Base-by-base conservation (phyloP, 257 asterid genomes). In the Capsicum chinense region DNA sequence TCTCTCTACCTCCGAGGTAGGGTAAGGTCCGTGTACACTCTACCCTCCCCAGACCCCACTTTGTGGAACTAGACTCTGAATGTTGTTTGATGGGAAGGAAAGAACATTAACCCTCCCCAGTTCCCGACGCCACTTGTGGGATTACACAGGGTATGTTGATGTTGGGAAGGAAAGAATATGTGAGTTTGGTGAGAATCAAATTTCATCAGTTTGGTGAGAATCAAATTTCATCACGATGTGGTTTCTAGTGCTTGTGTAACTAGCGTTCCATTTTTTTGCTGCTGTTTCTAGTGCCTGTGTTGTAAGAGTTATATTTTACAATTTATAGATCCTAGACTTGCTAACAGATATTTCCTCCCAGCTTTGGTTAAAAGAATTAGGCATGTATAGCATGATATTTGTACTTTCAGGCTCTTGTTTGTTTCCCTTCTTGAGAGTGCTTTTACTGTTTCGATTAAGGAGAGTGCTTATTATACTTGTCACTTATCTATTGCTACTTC, bases 401-500 rank as follows among this genome's bases (percentile, higher is more conserved):
- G n/a, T 47, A 9, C 62, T 80, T 80, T 58, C 37, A 80, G 3
- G 2, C 8, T 57, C 83, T 79, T 71, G 19, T 71, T 21, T 26
- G 37, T 59, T 42, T 44, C 57, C 8, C 0, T 17, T 56, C 37
- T 56, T 59, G 50, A 10, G 54, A 35, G 48, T 67, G 52, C 66
- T 50, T 33, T 11, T 35, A 44, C 35, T 5, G 62, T 59, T 81
- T 81, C 13, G 35, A 21, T 56, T 16, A 9, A 67, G 58, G 33
- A 50, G 56, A 48, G 58, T 48, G 12, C 48, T 42, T 59, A 70
- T 35, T 37, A 15, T 58, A 21, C 19, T 70, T 64, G 13, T 14
- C 39, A 73, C 80, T 70, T 44, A 35, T 50, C 9, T 33, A 26
- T 47, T 83, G 19, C 84, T 71, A 44, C 85, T 52, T 84, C 87